These are phyloP conservation scores for Ganoderma boninense DNA, from an alignment of 1,284 basidiomycete species.

Conservation along the genomic window DNA sequence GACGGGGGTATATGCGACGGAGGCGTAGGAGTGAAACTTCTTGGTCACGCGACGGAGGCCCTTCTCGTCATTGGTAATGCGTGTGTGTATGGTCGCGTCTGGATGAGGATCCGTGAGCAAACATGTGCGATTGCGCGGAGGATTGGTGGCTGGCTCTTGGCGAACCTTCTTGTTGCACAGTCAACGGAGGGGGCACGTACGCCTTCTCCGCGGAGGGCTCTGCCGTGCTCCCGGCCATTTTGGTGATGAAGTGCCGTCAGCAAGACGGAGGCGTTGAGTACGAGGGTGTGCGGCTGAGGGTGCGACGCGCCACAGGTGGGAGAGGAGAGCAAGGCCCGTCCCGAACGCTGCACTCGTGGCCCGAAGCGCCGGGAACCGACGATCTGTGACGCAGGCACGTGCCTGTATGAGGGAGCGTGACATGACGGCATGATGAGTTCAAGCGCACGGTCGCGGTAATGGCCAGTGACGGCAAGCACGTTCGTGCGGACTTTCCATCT, in stretches of 20 bases:
- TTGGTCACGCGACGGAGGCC: conserved; percentile 77
- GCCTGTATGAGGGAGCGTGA: conserved; percentile 5
- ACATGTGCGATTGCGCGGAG: background rate
- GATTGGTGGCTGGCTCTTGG: background rate
- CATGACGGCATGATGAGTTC: background rate
- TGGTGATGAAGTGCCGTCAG: too few relatives aligned
- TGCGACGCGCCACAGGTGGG: background rate
- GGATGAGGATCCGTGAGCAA: conserved; percentile 18
- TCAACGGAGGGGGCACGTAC: conserved; percentile 55
- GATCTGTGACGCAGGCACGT: conserved; percentile 26
- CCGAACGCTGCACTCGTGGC: background rate
- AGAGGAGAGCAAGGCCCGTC: background rate
- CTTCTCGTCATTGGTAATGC: conserved; percentile 73
- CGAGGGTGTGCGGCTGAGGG: background rate
- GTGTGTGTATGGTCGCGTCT: conserved; percentile 81
- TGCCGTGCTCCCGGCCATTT: conserved; percentile 6
- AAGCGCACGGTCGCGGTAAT: too few relatives aligned
- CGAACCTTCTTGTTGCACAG: conserved; percentile 74
- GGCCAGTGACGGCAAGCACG: conserved; percentile 42
- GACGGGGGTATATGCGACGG: conserved; percentile 60
- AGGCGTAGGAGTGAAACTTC: conserved; percentile 77
- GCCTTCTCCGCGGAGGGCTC: conserved; percentile 11
- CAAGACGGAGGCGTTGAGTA: background rate
- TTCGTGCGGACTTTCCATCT: conserved; percentile 41
- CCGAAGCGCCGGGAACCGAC: background rate